Conservation (phyloP, 371 early-diverging fungal species). For the Mucor piriformis region DNA sequence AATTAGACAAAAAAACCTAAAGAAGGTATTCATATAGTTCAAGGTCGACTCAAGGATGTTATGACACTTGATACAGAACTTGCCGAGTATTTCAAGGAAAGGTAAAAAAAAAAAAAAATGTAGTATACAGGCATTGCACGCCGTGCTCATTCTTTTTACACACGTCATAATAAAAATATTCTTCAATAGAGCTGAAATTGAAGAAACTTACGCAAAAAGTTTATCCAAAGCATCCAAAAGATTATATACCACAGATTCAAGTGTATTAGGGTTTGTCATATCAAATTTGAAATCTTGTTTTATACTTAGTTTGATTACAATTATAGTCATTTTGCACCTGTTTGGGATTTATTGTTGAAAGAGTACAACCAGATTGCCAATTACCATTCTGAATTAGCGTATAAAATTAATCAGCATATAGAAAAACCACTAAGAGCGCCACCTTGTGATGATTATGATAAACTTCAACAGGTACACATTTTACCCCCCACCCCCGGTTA, state of each 20-base stretch:
- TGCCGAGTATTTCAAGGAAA: constrained; percentile 28
- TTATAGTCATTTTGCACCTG: constrained; percentile 22
- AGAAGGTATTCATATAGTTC: constrained; percentile 20
- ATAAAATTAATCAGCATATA: constrained; percentile 13
- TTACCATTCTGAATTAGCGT: constrained; percentile 23
- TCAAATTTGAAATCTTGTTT: too few relatives aligned
- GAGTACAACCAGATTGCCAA: constrained; percentile 16
- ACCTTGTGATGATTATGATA: constrained; percentile 5
- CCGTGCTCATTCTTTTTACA: too few relatives aligned
- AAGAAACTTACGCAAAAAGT: constrained; percentile 27
- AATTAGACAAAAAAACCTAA: constrained; percentile 25
- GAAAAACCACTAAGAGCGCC: constrained; percentile 23
- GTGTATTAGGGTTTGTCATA: constrained; percentile 22
- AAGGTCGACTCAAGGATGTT: constrained; percentile 10
- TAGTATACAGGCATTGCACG: too few relatives aligned
- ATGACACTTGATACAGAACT: constrained; percentile 21
- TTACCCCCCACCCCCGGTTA: neutral
- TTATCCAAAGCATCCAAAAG: constrained; percentile 19
- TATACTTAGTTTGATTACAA: too few relatives aligned
- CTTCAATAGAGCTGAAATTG: constrained; percentile 18
- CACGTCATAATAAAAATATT: neutral
- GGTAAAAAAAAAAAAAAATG: constrained; percentile 1
- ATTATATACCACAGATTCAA: constrained; percentile 15
- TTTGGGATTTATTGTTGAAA: constrained; percentile 26
- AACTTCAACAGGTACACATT: constrained; percentile 17